Evolutionary conservation across 257 asterid genomes (phyloP), one percentile per base, ranked within the genome.

Genomic region (Cynanchum wilfordii): DNA sequence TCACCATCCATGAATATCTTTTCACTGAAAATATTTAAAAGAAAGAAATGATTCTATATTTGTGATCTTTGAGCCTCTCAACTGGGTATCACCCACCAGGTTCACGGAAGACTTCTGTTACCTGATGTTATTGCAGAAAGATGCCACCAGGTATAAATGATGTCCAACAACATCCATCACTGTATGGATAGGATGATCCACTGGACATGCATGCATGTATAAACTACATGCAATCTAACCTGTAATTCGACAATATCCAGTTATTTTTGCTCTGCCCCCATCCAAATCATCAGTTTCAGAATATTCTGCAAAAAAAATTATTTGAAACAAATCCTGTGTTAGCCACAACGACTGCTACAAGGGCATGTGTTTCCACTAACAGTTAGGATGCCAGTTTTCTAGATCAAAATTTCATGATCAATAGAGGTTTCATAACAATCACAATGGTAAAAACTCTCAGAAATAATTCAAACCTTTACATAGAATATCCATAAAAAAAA

Each of bases 191-290:
- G n/a, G 36, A 0, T 5, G n/a, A 75, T 57, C 73, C 50, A 66
- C 78, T 27, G 40, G 57, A 68, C 73, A 75, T 66, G 68, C 42
- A 67, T 38, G 73, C 78, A 75, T 66, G 68, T 55, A 75, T 38
- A 20, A 57, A 68, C 68, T 66, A 56, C 38, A 7, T 58, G 22
- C 40, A 56, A 19, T 45, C 30, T 69, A 56, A 11, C 45, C 15
- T 69, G 25, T 22, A 40, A 58, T 56, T 45, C 52, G 44, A 74
- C 25, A 25, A 45, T 22, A n/a, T 33, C 44, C 30, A 36, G 44
- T 64, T 68, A 38, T 27, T 1, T 50, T 12, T 11, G 45, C 70
- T 2, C 49, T 42, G 55, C 69, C n/a, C 74, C 54, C 24, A 25
- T 38, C 27, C 17, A 56, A 56, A 42, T 36, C 69, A 58, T 50